Conservation (phyloP, 768 basidiomycete species). For the Boletus reticulatus region DNA sequence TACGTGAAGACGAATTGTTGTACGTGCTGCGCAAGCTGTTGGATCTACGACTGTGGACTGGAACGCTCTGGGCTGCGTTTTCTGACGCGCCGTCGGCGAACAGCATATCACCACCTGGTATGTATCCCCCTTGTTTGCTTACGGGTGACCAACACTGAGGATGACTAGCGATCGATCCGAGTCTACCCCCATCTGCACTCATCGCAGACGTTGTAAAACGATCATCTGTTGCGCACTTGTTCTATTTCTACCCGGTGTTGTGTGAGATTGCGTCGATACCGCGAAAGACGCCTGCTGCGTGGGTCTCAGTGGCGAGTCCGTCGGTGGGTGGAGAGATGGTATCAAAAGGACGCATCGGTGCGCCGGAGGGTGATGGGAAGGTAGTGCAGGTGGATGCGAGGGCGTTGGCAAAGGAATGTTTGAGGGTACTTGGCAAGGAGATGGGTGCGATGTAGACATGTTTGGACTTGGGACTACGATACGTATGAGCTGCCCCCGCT, state of each 20-base stretch:
- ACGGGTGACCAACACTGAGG: neutral
- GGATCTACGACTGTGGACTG: conserved; percentile 68
- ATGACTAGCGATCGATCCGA: conserved; percentile 39
- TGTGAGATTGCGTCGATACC: conserved; percentile 79
- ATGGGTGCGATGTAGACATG: conserved; percentile 48
- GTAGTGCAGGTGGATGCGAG: conserved; percentile 62
- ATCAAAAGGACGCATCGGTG: conserved; percentile 22
- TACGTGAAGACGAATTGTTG: conserved; percentile 85
- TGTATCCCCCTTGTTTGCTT: conserved; percentile 10
- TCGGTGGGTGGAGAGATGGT: neutral
- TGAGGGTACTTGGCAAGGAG: conserved; percentile 71
- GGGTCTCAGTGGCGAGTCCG: conserved; percentile 40
- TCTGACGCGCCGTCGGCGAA: conserved; percentile 62
- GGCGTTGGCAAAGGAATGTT: conserved; percentile 59
- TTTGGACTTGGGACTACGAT: neutral
- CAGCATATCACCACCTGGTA: conserved; percentile 58
- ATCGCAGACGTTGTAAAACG: conserved; percentile 72
- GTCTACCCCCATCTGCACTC: conserved; percentile 48
- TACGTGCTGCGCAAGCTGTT: conserved; percentile 81
- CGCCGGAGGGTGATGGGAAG: conserved; percentile 14
- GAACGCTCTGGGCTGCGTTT: conserved; percentile 73
- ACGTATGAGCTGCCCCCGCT: no score
- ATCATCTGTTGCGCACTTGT: conserved; percentile 79
- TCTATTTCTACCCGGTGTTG: conserved; percentile 80
- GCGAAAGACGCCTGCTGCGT: conserved; percentile 63